Conservation (phyloP, 768 basidiomycete genomes). For the Tulasnella sp. region DNA sequence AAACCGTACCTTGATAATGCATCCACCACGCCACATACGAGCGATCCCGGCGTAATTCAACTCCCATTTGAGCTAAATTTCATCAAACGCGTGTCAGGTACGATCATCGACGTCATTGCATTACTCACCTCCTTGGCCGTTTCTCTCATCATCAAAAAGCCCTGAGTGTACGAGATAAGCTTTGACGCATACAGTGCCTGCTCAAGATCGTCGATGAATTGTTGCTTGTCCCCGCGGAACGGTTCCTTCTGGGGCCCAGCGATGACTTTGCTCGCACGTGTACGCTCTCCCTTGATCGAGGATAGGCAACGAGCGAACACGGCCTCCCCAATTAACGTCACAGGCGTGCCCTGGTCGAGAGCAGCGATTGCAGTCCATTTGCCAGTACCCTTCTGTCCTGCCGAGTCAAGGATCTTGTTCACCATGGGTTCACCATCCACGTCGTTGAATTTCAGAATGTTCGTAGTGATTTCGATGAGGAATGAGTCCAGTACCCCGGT, state of each 20-base stretch:
- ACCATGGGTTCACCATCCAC: conserved; percentile 87
- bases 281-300: conserved; percentile 90
- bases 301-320: conserved; percentile 98
- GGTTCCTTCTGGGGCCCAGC: conserved; percentile 81
- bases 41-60: conserved; percentile 98
- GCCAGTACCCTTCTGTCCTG: conserved; percentile 98
- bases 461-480: conserved; percentile 95
- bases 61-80: conserved; percentile 58
- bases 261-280: conserved; percentile 82
- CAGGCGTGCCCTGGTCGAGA: conserved; percentile 81
- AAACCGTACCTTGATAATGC: conserved; percentile 79
- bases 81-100: neutral
- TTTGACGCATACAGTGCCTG: conserved; percentile 99
- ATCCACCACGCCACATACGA: conserved; percentile 98
- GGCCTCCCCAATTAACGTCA: conserved; percentile 98
- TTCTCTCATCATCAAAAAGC: conserved; percentile 99
- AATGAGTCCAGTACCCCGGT: conserved; percentile 98
- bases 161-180: conserved; percentile 99
- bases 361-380: conserved; percentile 99
- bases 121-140: conserved; percentile 75
- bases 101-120: neutral
- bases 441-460: conserved; percentile 95
- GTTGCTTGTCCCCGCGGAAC: conserved; percentile 96
- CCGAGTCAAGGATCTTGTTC: conserved; percentile 86
- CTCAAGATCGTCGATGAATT: conserved; percentile 98